These are phyloP conservation scores for Rutstroemia sp. DNA, from an alignment of 2,329 filamentous ascomycete species.

Conservation along the genomic window DNA sequence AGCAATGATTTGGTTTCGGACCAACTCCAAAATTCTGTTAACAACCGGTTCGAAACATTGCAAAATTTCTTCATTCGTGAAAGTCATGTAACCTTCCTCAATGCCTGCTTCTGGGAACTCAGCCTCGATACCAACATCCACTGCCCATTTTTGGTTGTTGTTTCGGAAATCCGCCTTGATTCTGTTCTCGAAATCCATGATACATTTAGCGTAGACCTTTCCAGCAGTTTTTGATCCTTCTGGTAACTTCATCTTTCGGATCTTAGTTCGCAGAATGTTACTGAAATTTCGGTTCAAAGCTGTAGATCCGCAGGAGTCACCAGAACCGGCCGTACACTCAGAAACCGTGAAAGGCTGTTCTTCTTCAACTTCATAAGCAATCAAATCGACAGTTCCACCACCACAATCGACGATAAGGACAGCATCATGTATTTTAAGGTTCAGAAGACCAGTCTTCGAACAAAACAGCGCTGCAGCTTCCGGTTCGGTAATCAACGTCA, in stretches of 20 bases:
- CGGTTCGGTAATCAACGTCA: constrained; percentile 92
- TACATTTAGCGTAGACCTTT: constrained; percentile 97
- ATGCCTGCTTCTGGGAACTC: constrained; percentile 97
- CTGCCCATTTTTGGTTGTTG: constrained; percentile 98
- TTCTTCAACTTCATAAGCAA: constrained; percentile 97
- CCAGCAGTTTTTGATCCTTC: constrained; percentile 97
- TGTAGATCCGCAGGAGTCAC: constrained; percentile 97
- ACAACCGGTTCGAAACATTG: constrained; percentile 99
- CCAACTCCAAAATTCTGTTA: constrained; percentile 91
- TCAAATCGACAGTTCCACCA: constrained; percentile 97
- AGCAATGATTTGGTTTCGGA: constrained; percentile 96
- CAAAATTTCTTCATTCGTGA: constrained; percentile 97
- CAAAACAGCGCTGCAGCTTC: constrained; percentile 97
- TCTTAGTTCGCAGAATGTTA: constrained; percentile 95
- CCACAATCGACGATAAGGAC: constrained; percentile 97
- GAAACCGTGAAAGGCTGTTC: constrained; percentile 95
- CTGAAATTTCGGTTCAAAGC: constrained; percentile 97
- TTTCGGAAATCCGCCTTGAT: constrained; percentile 99
- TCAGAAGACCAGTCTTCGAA: constrained; percentile 90
- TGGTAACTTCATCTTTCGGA: constrained; percentile 97
- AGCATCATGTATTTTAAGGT: constrained; percentile 97
- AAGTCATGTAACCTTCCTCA: constrained; percentile 99
- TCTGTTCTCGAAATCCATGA: constrained; percentile 99
- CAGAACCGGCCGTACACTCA: constrained; percentile 93
- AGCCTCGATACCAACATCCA: constrained; percentile 96